phyloP scores from a whole-genome alignment of 2,329 filamentous ascomycete species.

The Colletotrichum kahawae region DNA sequence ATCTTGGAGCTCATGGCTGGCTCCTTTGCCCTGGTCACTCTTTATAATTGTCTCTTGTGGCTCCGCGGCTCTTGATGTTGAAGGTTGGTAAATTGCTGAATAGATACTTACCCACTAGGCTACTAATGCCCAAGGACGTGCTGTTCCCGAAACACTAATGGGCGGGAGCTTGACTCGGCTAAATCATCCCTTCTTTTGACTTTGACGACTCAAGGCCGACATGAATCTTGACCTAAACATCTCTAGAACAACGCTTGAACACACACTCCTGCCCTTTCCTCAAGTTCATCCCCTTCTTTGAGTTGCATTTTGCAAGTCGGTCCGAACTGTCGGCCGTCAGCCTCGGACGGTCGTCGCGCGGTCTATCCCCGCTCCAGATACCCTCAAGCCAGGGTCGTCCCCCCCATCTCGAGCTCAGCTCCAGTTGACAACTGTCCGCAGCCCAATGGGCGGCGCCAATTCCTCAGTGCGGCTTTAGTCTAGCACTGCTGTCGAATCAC shows the following conservation, averaged over 20 bases:
- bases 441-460: conserved; percentile 16
- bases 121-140: neutral
- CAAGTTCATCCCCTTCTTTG: neutral
- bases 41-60: neutral
- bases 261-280: neutral
- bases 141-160: neutral
- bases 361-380: neutral
- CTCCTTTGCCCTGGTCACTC: neutral
- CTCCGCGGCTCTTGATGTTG: neutral
- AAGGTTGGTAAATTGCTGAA: neutral
- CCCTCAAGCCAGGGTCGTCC: neutral
- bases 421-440: neutral
- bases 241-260: neutral
- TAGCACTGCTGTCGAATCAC: conserved; percentile 5
- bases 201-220: neutral
- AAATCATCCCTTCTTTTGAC: neutral
- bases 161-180: neutral
- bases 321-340: conserved; percentile 1
- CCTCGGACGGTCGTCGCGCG: neutral
- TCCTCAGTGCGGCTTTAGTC: neutral
- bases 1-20: neutral
- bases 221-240: neutral
- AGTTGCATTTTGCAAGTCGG: neutral
- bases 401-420: neutral
- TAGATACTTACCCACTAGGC: too few species aligned